Evolutionary conservation across 371 early-diverging fungal species (phyloP).

Genomic region (Sporodiniella umbellata): DNA sequence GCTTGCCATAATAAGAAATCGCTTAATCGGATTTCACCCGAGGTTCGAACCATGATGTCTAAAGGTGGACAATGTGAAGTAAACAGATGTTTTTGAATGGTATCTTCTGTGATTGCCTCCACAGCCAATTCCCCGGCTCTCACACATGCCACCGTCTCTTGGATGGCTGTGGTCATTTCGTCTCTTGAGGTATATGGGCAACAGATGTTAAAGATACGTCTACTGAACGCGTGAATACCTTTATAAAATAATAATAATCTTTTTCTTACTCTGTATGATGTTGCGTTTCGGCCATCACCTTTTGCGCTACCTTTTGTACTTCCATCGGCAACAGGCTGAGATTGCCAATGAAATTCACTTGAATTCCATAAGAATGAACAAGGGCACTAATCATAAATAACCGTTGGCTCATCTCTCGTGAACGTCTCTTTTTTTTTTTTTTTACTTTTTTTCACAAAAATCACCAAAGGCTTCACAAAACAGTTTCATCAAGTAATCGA

Average conservation of each 20-base stretch:
- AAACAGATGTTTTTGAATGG: constrained; percentile 63
- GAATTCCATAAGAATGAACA: constrained; percentile 68
- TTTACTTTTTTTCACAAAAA: constrained; percentile 70
- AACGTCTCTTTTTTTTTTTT: not conserved
- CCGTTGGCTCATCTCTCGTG: no score
- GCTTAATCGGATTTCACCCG: constrained; percentile 94
- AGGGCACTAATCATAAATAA: constrained; percentile 60
- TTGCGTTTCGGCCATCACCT: constrained; percentile 67
- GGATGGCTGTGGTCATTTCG: constrained; percentile 76
- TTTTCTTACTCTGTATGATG: constrained; percentile 57
- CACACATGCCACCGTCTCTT: constrained; percentile 47
- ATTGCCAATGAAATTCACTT: constrained; percentile 85
- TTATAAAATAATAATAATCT: no score
- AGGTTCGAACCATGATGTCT: constrained; percentile 96
- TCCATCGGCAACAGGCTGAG: constrained; percentile 64
- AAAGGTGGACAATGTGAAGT: constrained; percentile 75
- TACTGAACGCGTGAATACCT: no score
- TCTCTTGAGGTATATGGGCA: constrained; percentile 96
- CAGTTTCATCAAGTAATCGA: constrained; percentile 86
- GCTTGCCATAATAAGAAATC: constrained; percentile 98
- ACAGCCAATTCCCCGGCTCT: constrained; percentile 48
- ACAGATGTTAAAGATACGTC: constrained; percentile 88
- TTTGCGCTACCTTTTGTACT: constrained; percentile 58
- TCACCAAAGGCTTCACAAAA: constrained; percentile 74
- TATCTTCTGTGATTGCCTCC: constrained; percentile 61